Evolutionary conservation across 2,329 filamentous ascomycete species (phyloP), one percentile per base, ranked within the genome.

Genomic region (Colletotrichum truncatum): DNA sequence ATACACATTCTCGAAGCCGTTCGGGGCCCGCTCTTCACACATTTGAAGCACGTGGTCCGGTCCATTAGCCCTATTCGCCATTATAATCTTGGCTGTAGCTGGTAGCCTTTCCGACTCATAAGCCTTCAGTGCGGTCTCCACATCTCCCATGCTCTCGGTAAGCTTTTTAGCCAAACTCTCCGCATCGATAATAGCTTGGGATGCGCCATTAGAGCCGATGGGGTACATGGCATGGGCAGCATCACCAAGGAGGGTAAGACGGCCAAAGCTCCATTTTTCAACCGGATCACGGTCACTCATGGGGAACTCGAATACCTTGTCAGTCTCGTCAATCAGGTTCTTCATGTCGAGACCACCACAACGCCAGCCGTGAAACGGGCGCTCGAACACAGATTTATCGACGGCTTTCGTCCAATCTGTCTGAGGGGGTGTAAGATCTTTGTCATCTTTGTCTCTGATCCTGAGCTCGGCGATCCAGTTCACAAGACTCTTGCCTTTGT

Each of bases 181-280:
- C 4, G 59, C 59, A 9, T 63, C 52, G 6, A 63, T 63, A 12
- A 63, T 57, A n/a, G 39, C 52, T 21, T 63, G 59, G 6, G 52
- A 63, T 7, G 66, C 66, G n/a, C 67, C 67, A 49, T 70, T 69
- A 7, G 67, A 67, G 14, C 67, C 68, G 45, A 69, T 69, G 7
- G 67, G 68, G 21, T 68, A 70, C 30, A 62, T 68, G 14, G 68
- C 65, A 14, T 70, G 67, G 6, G 65, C 68, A 16, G 68, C 68
- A 23, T 70, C 68, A 12, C 68, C 68, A 6, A 64, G 65, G 9
- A 68, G 57, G 10, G 58, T 67, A 6, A 70, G 55, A 8, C 67
- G 23, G 5, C 68, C 68, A 43, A 67, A 67, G 18, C 62, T 68
- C 68, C 67, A 70, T 12, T 59, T 38, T n/a, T 56, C 63, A 3